Evolutionary conservation across 73 alveolate species (phyloP).

Genomic region (Paramecium sexaurelia): DNA sequence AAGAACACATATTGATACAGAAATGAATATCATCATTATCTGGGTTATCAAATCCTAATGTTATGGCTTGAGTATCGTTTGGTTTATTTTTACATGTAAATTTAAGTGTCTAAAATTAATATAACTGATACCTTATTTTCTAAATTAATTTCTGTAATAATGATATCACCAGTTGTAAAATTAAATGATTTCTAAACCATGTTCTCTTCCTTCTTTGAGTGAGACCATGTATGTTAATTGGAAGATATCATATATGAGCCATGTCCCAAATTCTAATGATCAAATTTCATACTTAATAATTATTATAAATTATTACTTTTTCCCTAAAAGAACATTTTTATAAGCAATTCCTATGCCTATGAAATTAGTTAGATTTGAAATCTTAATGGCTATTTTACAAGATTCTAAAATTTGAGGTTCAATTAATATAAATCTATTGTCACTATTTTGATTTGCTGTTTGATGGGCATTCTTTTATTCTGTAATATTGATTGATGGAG

Average conservation of each 20-base stretch:
- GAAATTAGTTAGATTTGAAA: constrained; percentile 11
- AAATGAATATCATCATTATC: constrained; percentile 57
- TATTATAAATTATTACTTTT: constrained; percentile 37
- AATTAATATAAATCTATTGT: constrained; percentile 58
- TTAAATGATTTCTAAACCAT: constrained; percentile 38
- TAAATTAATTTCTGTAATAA: constrained; percentile 3
- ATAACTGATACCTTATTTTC: constrained; percentile 22
- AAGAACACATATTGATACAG: constrained; percentile 61
- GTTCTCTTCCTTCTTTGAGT: constrained; percentile 58
- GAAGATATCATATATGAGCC: constrained; percentile 64
- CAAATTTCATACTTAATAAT: constrained; percentile 35
- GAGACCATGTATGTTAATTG: constrained; percentile 64
- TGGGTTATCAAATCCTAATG: constrained; percentile 54
- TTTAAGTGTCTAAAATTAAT: not conserved
- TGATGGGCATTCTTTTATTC: constrained; percentile 58
- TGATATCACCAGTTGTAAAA: constrained; percentile 58
- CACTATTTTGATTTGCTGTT: constrained; percentile 38
- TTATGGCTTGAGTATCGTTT: not conserved
- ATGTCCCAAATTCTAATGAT: constrained; percentile 64
- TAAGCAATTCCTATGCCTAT: constrained; percentile 56
- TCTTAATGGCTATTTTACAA: constrained; percentile 37
- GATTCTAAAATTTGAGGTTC: constrained; percentile 57
- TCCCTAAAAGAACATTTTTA: constrained; percentile 43
- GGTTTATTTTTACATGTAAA: constrained; percentile 58
- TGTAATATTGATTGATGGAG: constrained; percentile 33